A percentile compares a stretch with the other conserved stretches of the same genome.
Conservation (phyloP, 208 protist species). For the Phytomonas francai region DNA sequence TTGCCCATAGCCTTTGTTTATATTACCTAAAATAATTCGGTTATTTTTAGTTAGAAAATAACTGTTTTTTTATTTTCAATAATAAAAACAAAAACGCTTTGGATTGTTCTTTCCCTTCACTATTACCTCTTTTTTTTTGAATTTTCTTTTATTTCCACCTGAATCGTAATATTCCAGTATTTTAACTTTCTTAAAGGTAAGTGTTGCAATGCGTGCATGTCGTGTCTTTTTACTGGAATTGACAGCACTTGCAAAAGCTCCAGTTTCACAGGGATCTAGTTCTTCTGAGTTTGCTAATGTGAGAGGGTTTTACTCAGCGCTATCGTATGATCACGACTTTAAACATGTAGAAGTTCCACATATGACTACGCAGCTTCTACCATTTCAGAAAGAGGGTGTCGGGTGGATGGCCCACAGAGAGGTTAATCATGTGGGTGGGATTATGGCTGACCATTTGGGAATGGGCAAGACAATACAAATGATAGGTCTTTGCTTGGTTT, state of each 20-base stretch:
- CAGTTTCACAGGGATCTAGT: constrained; percentile 12
- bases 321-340: constrained; percentile 64
- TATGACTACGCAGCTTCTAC: constrained; percentile 53
- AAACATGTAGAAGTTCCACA: constrained; percentile 55
- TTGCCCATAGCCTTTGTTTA: neutral
- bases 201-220: neutral
- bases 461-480: constrained; percentile 92
- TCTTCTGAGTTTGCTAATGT: constrained; percentile 30
- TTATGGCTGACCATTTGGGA: constrained; percentile 88
- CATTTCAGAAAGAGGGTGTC: constrained; percentile 88
- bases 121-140: constrained; percentile 2
- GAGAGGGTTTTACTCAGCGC: constrained; percentile 78
- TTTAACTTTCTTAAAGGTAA: neutral
- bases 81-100: neutral
- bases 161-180: neutral
- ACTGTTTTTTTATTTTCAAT: neutral
- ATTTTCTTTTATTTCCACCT: neutral
- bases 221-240: constrained; percentile 5
- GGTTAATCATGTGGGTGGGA: constrained; percentile 65
- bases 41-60: constrained; percentile 1
- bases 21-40: neutral
- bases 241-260: constrained; percentile 15
- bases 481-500: constrained; percentile 81
- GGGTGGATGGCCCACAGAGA: constrained; percentile 86
- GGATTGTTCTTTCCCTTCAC: neutral